Evolutionary conservation across 2,329 filamentous ascomycete species (phyloP), one percentile per base, ranked within the genome.

Genomic region (Didymellaceae sp.): DNA sequence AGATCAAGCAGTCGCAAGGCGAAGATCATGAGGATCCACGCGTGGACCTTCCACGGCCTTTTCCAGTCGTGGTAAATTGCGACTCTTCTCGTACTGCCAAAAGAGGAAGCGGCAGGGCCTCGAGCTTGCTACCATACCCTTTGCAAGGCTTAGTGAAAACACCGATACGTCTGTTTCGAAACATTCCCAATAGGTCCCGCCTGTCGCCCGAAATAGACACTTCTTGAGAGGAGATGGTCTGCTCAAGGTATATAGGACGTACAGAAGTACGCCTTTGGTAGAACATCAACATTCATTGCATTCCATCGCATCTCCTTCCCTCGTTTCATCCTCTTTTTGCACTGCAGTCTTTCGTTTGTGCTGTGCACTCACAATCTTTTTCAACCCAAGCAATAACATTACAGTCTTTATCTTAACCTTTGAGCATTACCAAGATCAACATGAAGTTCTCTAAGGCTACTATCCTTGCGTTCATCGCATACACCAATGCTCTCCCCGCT

Each of bases 301-400:
- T 34, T 20, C 22, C 35, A 17, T 33, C n/a, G 8, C 28, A 34
- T 32, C 20, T 28, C 26, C 4, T 40, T 33, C 32, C 6, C 38
- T 35, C 17, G 20, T 42, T 47, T 10, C 28, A 28, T 25, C 22
- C 14, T 21, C 25, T 17, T 21, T 4, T 17, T 32, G 6, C 5
- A 21, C 16, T 11, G 31, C 28, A 50, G 40, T 40, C 47, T 45
- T 45, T 51, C 47, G 40, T 51, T 51, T 40, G 40, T 45, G 47
- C 41, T 45, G 41, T 18, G 47, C 47, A 51, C 47, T 51, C 40
- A 51, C 41, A 40, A 6, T 51, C 47, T 34, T 45, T 51, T 44
- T 25, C 30, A 30, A 20, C 6, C 6, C 11, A 35, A 28, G 14
- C 31, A 42, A 22, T 13, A 30, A 37, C 30, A 17, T 40, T 26